phyloP scores from a whole-genome alignment of 192 early-diverging fungal species.

The Borealophlyctis nickersoniae region DNA sequence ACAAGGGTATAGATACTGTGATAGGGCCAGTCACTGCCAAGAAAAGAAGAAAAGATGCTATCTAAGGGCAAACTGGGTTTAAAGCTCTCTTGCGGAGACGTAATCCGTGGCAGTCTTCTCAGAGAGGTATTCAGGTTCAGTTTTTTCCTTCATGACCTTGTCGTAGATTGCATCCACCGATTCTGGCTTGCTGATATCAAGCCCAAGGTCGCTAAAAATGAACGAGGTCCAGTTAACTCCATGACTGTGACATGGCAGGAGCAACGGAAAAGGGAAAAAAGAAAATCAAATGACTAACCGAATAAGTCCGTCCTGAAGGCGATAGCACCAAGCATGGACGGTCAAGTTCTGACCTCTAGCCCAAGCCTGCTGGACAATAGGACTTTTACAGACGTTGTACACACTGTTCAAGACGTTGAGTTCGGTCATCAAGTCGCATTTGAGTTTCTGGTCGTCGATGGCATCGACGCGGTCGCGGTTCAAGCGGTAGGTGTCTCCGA shows the following conservation, averaged over 20 bases:
- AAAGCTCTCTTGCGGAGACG: too few species aligned
- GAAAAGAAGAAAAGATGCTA: too few species aligned
- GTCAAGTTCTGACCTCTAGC: slow-evolving; percentile 62
- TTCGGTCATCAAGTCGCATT: slow-evolving; percentile 45
- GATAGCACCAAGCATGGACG: slow-evolving; percentile 47
- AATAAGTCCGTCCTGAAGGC: slow-evolving; percentile 30
- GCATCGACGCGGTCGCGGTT: slow-evolving; percentile 51
- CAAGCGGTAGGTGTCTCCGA: slow-evolving; percentile 77
- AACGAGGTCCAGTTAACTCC: background rate
- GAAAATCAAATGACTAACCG: background rate
- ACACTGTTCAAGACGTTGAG: slow-evolving; percentile 76
- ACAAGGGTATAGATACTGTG: background rate
- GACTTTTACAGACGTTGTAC: slow-evolving; percentile 66
- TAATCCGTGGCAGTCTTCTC: too few species aligned
- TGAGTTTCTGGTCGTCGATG: slow-evolving; percentile 20
- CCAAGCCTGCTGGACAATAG: slow-evolving; percentile 85
- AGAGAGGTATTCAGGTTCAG: slow-evolving; percentile 6
- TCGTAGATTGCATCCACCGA: background rate
- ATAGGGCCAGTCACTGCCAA: too few species aligned
- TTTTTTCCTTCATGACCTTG: background rate
- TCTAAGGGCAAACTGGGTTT: too few species aligned
- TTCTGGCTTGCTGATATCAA: slow-evolving; percentile 4
- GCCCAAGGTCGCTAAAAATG: slow-evolving; percentile 2
- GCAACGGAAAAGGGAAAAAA: background rate
- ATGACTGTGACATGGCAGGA: background rate